Conservation (phyloP, 2,329 filamentous ascomycete species). For the Sphaerulina vaccinii region DNA sequence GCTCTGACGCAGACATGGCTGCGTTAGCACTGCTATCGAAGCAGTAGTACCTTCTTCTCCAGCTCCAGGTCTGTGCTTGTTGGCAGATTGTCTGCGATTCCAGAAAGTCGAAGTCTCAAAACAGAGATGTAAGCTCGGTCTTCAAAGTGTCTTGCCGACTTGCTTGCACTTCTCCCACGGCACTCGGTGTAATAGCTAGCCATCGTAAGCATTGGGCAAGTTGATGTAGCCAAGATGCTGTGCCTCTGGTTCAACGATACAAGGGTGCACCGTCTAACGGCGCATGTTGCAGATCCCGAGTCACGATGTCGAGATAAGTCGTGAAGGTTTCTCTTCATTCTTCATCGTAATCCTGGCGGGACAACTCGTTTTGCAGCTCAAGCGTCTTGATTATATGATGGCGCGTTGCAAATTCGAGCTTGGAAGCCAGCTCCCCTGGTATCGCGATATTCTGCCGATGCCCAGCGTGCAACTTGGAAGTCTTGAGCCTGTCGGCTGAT, state of each 20-base stretch:
- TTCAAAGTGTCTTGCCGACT: background rate
- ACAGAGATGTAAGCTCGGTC: background rate
- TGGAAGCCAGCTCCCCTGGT: background rate
- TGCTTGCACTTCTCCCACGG: background rate
- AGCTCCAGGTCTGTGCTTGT: background rate
- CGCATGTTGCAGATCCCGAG: background rate
- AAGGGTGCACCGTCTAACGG: background rate
- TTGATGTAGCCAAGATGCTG: background rate
- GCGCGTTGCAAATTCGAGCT: background rate
- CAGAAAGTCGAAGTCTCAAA: background rate
- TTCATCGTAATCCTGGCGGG: background rate
- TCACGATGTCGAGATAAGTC: background rate
- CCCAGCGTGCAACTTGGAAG: background rate
- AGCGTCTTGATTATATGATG: background rate
- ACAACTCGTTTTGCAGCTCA: background rate
- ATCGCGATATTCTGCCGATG: background rate
- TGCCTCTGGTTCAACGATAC: background rate
- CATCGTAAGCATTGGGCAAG: background rate
- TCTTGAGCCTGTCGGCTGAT: background rate
- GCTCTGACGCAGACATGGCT: slow-evolving; percentile 19
- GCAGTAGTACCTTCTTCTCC: background rate
- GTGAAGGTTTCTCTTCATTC: background rate
- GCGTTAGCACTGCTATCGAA: slow-evolving; percentile 6
- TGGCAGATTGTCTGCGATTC: no score
- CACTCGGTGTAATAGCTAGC: no score